These are phyloP conservation scores for Hericium erinaceus DNA, from an alignment of 768 basidiomycete genomes.

Conservation along the genomic window DNA sequence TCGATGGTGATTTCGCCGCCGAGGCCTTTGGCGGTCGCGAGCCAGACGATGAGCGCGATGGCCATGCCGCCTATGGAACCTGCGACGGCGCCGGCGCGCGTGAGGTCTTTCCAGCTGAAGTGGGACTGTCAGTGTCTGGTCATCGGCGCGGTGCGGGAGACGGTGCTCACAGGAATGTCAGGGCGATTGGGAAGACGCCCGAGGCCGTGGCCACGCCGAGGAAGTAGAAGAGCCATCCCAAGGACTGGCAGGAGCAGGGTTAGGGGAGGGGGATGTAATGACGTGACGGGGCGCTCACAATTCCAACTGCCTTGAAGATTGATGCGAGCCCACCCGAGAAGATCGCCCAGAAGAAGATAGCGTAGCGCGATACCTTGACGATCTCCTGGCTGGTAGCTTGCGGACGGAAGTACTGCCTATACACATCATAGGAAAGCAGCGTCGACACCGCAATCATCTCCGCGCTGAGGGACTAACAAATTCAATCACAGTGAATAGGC, in stretches of 20 bases:
- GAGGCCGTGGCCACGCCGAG: slow-evolving; percentile 18
- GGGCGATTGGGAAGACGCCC: slow-evolving; percentile 18
- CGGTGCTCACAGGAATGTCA: slow-evolving; percentile 11
- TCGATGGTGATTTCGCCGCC: slow-evolving; percentile 18
- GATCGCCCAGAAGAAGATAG: slow-evolving; percentile 18
- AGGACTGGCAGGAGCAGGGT: slow-evolving; percentile 6
- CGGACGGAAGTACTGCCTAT: slow-evolving; percentile 22
- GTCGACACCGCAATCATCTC: slow-evolving; percentile 30
- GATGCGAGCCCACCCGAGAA: slow-evolving; percentile 22
- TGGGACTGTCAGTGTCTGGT: background rate
- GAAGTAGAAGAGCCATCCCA: slow-evolving; percentile 22
- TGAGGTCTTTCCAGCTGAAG: slow-evolving; percentile 18
- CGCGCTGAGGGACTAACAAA: slow-evolving; percentile 19
- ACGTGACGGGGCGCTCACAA: slow-evolving; percentile 9
- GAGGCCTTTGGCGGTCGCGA: slow-evolving; percentile 16
- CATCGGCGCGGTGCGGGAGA: background rate
- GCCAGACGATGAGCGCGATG: slow-evolving; percentile 20
- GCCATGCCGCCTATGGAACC: slow-evolving; percentile 20
- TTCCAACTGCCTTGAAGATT: slow-evolving; percentile 18
- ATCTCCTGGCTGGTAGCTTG: slow-evolving; percentile 9
- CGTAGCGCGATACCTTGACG: slow-evolving; percentile 14
- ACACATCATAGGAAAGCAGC: slow-evolving; percentile 27
- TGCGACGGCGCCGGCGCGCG: slow-evolving; percentile 16
- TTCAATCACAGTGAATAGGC: background rate
- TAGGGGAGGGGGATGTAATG: background rate